Evolutionary conservation across 208 protist genomes (phyloP), one percentile per base, ranked within the genome.

Genomic region (Angomonas ambiguus): DNA sequence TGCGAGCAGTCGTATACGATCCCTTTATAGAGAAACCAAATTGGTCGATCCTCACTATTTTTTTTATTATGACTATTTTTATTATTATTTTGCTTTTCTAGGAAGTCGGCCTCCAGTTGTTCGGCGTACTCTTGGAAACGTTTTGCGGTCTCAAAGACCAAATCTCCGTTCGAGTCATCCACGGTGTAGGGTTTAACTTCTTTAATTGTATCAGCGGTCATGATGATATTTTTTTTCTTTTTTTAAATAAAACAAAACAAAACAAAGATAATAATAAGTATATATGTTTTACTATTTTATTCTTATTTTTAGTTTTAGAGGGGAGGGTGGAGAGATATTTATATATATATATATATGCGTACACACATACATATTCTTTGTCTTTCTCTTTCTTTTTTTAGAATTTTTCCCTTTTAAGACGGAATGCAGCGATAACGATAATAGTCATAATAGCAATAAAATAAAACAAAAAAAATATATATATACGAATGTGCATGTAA

Each of bases 1-100:
- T 92, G 76, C 5, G 88, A 87, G 2, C 89, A 76, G 63, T 96
- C 82, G 75, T 93, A 96, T 6, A 96, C 84, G 27, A 32, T 51
- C 20, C 68, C 66, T 62, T 77, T 81, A 74, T 88, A 91, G 20
- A 82, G 42, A 68, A 72, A 75, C 58, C 71, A 42, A 62, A 71
- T 82, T 18, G 76, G 75, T 18, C 38, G 38, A 45, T 45, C 16
- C 11, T 16, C 38, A 16, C 11, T 45, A 8, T 8, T 8, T 8
- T 45, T 8, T 45, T 45, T 45, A 45, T 16, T 45, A 16, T n/a
- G n/a, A n/a, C n/a, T n/a, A n/a, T n/a, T n/a, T n/a, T n/a, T n/a
- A n/a, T n/a, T n/a, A n/a, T n/a, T n/a, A n/a, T n/a, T n/a, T n/a
- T n/a, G n/a, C n/a, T n/a, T n/a, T n/a, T 45, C 38, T 16, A 45